Percentiles rank a stretch among this genome's conserved stretches.
phyloP scores from a whole-genome alignment of 441 rosid genomes.

The Croton setiger region DNA sequence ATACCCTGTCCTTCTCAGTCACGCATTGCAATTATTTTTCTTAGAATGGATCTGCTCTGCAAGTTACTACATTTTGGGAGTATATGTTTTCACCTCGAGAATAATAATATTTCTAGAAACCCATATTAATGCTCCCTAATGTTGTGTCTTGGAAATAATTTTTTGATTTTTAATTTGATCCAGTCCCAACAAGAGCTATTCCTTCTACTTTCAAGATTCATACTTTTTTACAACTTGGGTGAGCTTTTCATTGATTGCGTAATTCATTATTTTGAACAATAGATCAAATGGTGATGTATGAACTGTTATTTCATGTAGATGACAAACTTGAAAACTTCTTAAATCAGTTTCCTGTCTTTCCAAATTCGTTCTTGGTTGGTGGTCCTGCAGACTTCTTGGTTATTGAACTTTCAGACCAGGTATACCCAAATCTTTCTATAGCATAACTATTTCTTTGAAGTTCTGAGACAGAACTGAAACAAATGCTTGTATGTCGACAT shows the following conservation, averaged over 20 bases:
- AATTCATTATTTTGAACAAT: conserved; percentile 6
- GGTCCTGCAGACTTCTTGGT: conserved; percentile 90
- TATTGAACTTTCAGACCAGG: conserved; percentile 91
- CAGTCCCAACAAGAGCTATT: conserved; percentile 89
- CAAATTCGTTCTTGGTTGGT: conserved; percentile 85
- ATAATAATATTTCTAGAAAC: neutral
- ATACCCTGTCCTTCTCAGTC: conserved; percentile 1
- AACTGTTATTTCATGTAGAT: conserved; percentile 40
- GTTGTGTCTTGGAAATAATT: conserved; percentile 14
- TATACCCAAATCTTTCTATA: conserved; percentile 11
- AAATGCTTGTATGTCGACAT: neutral
- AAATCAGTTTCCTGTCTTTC: conserved; percentile 66
- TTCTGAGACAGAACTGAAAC: neutral
- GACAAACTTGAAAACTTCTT: conserved; percentile 79
- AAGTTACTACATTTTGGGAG: neutral
- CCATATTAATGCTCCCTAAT: neutral
- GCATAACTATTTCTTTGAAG: neutral
- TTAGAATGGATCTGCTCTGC: neutral
- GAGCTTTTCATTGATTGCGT: conserved; percentile 3
- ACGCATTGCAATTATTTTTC: conserved; percentile 4
- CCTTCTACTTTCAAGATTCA: conserved; percentile 83
- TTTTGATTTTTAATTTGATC: conserved; percentile 1
- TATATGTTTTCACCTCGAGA: neutral
- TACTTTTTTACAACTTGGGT: conserved; percentile 92
- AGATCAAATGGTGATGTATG: conserved; percentile 9